Base-by-base conservation (phyloP, 2,329 filamentous ascomycete species). In the Neonectria ditissima region DNA sequence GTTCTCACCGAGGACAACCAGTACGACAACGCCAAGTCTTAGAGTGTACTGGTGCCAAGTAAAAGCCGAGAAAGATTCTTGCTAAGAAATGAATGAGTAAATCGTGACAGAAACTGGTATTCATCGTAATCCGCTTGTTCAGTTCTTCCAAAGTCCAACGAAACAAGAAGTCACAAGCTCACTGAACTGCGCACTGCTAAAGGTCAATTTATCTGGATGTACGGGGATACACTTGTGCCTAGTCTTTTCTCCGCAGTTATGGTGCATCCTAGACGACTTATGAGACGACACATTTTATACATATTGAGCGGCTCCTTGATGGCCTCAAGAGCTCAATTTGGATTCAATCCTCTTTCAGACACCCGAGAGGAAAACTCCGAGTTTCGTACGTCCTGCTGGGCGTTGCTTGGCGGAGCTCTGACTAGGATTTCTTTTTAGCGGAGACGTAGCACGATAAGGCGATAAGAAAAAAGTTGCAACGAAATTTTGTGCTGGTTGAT, bases 381-480 rank as follows among this genome's bases (percentile, higher is more conserved):
- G 13, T 14, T 5, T 5, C 32, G 2, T 34, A 16, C 6, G 32
- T 9, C 10, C 1, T 41, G n/a, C 10, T 18, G 7, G 37, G 37
- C 7, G 14, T 41, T 4, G 44, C 44, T 24, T 45, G 20, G 32
- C 30, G 41, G 34, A n/a, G 30, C 9, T 7, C 7, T 16, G 3
- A 39, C 34, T 37, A 14, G 41, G 24, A 37, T n/a, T 26, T 20
- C 30, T 58, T 63, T 59, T 58, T 59, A 63, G 55, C 55, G 60
- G 60, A 58, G 55, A 58, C 20, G 4, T 4, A 13, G 2, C 6
- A 16, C 59, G 71, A 73, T 73, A 73, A 73, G 63, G 37, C 16
- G 60, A 65, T 56, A 62, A 65, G 63, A 67, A 69, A 73, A 72
- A 72, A 73, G 66, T 65, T 73, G 24, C 45, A 26, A 32, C 34